Conservation (phyloP, 192 early-diverging fungal genomes). For the Entomortierella parvispora region DNA sequence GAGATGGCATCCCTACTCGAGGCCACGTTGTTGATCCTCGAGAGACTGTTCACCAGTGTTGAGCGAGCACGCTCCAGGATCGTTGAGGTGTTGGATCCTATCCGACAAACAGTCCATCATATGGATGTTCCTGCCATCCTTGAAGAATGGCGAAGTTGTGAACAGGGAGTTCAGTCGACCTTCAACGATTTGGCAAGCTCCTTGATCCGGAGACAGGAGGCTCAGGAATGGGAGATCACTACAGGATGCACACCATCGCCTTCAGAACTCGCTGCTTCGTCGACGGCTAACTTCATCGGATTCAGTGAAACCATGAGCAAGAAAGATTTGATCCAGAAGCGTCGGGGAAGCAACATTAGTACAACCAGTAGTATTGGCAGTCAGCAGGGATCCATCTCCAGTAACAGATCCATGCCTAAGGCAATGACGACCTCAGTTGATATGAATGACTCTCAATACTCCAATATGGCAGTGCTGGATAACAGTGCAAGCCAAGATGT, state of each 20-base stretch:
- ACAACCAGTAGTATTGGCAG: background rate
- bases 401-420: too few species aligned
- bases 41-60: conserved; percentile 20
- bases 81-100: conserved; percentile 1
- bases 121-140: conserved; percentile 16
- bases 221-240: conserved; percentile 24
- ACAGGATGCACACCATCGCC: background rate
- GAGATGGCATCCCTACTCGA: conserved; percentile 37
- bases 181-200: conserved; percentile 12
- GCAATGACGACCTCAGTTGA: too few species aligned
- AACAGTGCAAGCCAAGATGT: conserved; percentile 28
- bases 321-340: background rate
- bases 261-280: background rate
- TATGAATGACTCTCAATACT: too few species aligned
- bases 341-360: background rate
- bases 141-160: conserved; percentile 30
- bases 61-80: conserved; percentile 5
- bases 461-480: conserved; percentile 6
- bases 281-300: background rate
- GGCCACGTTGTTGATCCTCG: conserved; percentile 36
- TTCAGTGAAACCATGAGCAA: background rate
- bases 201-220: conserved; percentile 18
- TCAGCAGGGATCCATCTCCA: too few species aligned
- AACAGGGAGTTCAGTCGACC: background rate
- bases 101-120: conserved; percentile 23